Conservation (phyloP, 169 alveolate genomes). For the Babesia ovata region DNA sequence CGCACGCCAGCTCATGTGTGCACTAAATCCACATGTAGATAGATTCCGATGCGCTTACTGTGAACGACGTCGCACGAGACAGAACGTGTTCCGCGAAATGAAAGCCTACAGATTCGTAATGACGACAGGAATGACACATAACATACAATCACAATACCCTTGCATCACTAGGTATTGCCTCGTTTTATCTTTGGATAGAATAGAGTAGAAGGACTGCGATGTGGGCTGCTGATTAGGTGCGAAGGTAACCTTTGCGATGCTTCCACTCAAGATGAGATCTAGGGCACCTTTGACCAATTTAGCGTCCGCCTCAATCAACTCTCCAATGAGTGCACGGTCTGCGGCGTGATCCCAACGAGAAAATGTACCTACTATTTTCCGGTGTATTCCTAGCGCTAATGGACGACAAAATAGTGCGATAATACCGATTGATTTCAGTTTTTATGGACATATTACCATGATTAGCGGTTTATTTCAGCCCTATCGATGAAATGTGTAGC, state of each 20-base stretch:
- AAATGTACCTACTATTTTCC: slow-evolving; percentile 32
- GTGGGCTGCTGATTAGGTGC: slow-evolving; percentile 13
- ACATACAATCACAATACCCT: slow-evolving; percentile 54
- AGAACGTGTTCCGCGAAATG: slow-evolving; percentile 44
- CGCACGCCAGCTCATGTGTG: slow-evolving; percentile 49
- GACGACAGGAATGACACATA: too few species aligned
- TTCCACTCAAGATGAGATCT: slow-evolving; percentile 21
- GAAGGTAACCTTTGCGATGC: slow-evolving; percentile 12
- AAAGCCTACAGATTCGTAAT: slow-evolving; percentile 13
- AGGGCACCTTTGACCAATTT: slow-evolving; percentile 21
- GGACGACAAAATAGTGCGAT: slow-evolving; percentile 50
- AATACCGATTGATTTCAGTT: slow-evolving; percentile 23
- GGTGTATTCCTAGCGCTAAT: slow-evolving; percentile 27
- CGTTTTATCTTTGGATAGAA: slow-evolving; percentile 11
- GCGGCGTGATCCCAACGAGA: background rate
- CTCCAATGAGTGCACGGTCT: slow-evolving; percentile 40
- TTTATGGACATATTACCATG: background rate
- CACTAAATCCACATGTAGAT: slow-evolving; percentile 12
- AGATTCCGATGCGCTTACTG: slow-evolving; percentile 13
- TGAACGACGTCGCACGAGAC: slow-evolving; percentile 41
- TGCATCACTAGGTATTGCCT: slow-evolving; percentile 35
- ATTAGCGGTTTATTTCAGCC: background rate
- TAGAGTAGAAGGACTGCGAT: slow-evolving; percentile 37
- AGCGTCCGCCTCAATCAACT: slow-evolving; percentile 30
- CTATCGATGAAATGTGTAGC: background rate